Base-by-base conservation (phyloP, 306 rosid genomes). In the Sechiopsis laciniata region DNA sequence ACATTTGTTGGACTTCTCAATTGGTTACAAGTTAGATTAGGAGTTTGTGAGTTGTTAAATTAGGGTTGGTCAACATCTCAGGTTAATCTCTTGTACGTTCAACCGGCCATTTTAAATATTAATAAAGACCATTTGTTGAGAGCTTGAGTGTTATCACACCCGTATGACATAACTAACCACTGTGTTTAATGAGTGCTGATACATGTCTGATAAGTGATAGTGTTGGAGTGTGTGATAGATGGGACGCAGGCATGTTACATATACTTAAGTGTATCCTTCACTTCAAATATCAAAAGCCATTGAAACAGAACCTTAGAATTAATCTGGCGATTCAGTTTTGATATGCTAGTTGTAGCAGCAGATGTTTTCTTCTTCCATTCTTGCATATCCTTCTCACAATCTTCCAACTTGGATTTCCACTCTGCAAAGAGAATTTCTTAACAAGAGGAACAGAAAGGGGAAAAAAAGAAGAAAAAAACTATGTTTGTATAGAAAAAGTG, bases 351-450 rank as follows among this genome's bases (percentile, higher is more conserved):
- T 77, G 99, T 95, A 74, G 92, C 88, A 40, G 87, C 75, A 74
- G 99, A 95, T 85, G 89, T 85, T 76, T 77, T 82, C 82, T 95
- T 95, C 86, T 87, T 89, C 97, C 99, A 95, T 55, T 95, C 99
- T 64, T 88, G 97, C 82, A 95, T 95, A 40, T 91, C 97, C 85
- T 88, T 89, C 80, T 95, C 99, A 77, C 96, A 88, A 21, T 77
- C 96, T 60, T 95, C 99, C 75, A 90, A 84, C 88, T 82, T 91
- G n/a, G 88, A 88, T 82, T 88, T 95, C 99, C 92, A 95, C 73
- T 87, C 99, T 95, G 76, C 63, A 75, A 61, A 61, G 60, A 48
- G 45, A 26, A 60, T 14, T 46, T 22, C 8, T 51, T 52, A 70
- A 70, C 57, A 26, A 8, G 8, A 37, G 60, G 15, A 51, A 8